These are phyloP conservation scores for Zygosaccharomyces sapae DNA, from an alignment of 1,139 yeast species.

Conservation along the genomic window DNA sequence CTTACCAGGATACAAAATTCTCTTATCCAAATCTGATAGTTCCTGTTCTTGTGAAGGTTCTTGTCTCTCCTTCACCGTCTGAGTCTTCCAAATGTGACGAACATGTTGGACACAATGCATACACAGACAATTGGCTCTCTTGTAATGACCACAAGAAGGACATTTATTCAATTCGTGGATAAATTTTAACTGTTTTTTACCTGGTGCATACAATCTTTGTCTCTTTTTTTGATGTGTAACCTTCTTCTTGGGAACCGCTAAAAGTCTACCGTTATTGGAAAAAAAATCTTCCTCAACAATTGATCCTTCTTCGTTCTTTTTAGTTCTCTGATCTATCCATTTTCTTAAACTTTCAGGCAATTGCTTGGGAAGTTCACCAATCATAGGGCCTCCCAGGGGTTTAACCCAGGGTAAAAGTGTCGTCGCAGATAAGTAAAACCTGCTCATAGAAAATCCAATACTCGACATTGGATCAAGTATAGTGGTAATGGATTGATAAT, in stretches of 20 bases:
- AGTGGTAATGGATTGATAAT: neutral
- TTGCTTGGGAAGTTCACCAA: slow-evolving; percentile 7
- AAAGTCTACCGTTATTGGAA: slow-evolving; percentile 60
- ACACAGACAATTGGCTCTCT: slow-evolving; percentile 85
- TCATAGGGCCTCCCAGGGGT: slow-evolving; percentile 10
- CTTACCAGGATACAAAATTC: slow-evolving; percentile 74
- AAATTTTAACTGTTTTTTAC: slow-evolving; percentile 72
- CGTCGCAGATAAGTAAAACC: slow-evolving; percentile 7
- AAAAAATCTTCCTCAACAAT: slow-evolving; percentile 24
- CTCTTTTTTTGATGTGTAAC: slow-evolving; percentile 82
- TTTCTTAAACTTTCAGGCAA: slow-evolving; percentile 18
- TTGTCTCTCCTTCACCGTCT: slow-evolving; percentile 21
- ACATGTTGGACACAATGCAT: slow-evolving; percentile 89
- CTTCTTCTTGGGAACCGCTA: slow-evolving; percentile 93
- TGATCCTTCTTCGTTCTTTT: slow-evolving; percentile 17
- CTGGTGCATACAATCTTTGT: slow-evolving; percentile 76
- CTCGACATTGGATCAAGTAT: neutral
- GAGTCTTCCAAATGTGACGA: slow-evolving; percentile 59
- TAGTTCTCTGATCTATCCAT: slow-evolving; percentile 26
- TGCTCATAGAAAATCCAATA: neutral
- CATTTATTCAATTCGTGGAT: slow-evolving; percentile 78
- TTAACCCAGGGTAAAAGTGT: slow-evolving; percentile 14
- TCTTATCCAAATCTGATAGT: slow-evolving; percentile 58
- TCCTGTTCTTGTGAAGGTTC: slow-evolving; percentile 44
- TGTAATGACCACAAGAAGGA: slow-evolving; percentile 91